Evolutionary conservation across 192 early-diverging fungal genomes (phyloP).

Genomic region (Coemansia sp.): DNA sequence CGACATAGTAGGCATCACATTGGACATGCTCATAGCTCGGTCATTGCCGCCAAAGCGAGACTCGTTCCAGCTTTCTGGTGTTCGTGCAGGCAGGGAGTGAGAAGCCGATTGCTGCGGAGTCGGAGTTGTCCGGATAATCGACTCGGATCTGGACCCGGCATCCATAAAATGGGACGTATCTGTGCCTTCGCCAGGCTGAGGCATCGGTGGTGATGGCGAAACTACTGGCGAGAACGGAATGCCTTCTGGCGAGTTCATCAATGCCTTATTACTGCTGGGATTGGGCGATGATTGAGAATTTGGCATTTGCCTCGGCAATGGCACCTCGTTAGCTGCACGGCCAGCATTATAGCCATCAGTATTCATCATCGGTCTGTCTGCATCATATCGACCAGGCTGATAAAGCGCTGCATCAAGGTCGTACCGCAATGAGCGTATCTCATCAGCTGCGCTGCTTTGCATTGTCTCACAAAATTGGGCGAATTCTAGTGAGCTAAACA

Average conservation of each 20-base stretch:
- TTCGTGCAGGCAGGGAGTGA: conserved; percentile 35
- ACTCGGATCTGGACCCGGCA: no score
- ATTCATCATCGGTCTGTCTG: conserved; percentile 1
- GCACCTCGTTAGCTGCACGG: not conserved
- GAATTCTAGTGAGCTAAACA: conserved; percentile 48
- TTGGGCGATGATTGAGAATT: not conserved
- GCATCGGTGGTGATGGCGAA: conserved; percentile 39
- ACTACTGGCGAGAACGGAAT: conserved; percentile 42
- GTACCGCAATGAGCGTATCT: conserved; percentile 31
- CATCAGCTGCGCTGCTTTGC: conserved; percentile 38
- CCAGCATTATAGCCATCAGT: not conserved
- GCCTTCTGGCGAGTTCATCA: conserved; percentile 20
- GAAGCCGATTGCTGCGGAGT: conserved; percentile 16
- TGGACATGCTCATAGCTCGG: no score
- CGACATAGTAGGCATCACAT: not conserved
- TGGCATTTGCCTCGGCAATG: not conserved
- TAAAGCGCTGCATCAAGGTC: conserved; percentile 25
- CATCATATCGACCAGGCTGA: conserved; percentile 6
- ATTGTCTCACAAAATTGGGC: conserved; percentile 32
- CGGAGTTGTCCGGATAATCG: not conserved
- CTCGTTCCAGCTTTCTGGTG: conserved; percentile 23
- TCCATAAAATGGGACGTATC: no score
- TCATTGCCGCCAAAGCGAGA: conserved; percentile 5
- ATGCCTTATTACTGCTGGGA: conserved; percentile 9
- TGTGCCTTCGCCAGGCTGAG: no score